Evolutionary conservation across 2,329 filamentous ascomycete genomes (phyloP).

Genomic region (Fusarium sp.): DNA sequence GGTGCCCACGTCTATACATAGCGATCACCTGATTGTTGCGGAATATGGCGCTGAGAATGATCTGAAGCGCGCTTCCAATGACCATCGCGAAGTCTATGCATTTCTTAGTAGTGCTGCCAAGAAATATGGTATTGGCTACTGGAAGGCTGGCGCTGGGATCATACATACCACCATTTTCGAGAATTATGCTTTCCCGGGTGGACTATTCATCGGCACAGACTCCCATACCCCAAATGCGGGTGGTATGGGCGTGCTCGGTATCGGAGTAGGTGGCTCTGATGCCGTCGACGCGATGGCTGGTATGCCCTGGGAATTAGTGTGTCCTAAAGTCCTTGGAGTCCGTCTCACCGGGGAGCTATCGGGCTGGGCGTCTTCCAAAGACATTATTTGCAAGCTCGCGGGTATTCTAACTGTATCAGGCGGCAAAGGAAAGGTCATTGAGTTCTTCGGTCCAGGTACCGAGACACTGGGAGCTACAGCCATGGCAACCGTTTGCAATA

Average conservation of each 20-base stretch:
- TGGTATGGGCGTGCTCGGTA: constrained; percentile 54
- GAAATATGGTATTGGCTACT: constrained; percentile 61
- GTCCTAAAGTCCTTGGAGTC: constrained; percentile 95
- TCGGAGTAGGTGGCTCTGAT: constrained; percentile 62
- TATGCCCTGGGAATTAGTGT: constrained; percentile 57
- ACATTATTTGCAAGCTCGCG: constrained; percentile 55
- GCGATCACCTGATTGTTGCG: constrained; percentile 55
- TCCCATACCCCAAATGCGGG: constrained; percentile 56
- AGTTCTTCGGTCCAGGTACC: constrained; percentile 55
- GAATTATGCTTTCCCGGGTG: constrained; percentile 56
- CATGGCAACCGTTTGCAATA: constrained; percentile 56
- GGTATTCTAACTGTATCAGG: constrained; percentile 53
- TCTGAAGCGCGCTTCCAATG: not conserved
- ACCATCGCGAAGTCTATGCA: constrained; percentile 53
- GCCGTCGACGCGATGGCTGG: constrained; percentile 59
- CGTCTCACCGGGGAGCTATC: constrained; percentile 78
- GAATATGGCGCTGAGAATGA: constrained; percentile 29
- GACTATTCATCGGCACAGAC: constrained; percentile 55
- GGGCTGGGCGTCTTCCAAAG: constrained; percentile 23
- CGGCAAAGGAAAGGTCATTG: constrained; percentile 54
- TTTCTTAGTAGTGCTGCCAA: constrained; percentile 57
- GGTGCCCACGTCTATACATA: constrained; percentile 57
- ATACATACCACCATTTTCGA: constrained; percentile 58
- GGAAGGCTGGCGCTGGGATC: constrained; percentile 55
- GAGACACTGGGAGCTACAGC: constrained; percentile 52